Evolutionary conservation across 1,284 basidiomycete species (phyloP).

Genomic region (Irpex sp.): DNA sequence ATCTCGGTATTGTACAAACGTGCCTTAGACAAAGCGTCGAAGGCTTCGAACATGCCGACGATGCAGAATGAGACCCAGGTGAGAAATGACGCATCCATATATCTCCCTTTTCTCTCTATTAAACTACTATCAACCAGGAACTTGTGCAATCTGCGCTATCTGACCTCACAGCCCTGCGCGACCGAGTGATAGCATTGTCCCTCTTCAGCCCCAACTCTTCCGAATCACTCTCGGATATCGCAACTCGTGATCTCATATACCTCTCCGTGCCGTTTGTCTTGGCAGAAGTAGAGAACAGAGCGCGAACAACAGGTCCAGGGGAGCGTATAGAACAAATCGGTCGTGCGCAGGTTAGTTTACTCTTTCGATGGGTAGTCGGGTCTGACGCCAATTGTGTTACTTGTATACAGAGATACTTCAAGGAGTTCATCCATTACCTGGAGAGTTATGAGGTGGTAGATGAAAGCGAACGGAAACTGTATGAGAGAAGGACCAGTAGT

Average conservation of each 20-base stretch:
- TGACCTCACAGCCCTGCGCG: slow-evolving; percentile 49
- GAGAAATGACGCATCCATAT: slow-evolving; percentile 3
- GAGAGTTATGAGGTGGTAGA: slow-evolving; percentile 71
- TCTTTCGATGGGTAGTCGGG: slow-evolving; percentile 5
- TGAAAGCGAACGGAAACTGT: slow-evolving; percentile 54
- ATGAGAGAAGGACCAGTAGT: slow-evolving; percentile 41
- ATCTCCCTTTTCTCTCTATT: not conserved
- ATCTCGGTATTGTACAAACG: slow-evolving; percentile 34
- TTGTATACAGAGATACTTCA: slow-evolving; percentile 48
- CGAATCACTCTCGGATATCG: slow-evolving; percentile 82
- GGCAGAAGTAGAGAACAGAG: slow-evolving; percentile 69
- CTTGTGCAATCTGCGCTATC: slow-evolving; percentile 49
- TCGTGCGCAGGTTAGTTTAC: slow-evolving; percentile 55
- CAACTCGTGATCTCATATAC: slow-evolving; percentile 78
- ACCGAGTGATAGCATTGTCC: slow-evolving; percentile 54
- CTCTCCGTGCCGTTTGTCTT: slow-evolving; percentile 73
- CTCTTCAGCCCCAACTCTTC: slow-evolving; percentile 75
- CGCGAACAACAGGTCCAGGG: slow-evolving; percentile 53
- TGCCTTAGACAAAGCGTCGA: slow-evolving; percentile 39
- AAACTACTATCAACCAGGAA: slow-evolving; percentile 37
- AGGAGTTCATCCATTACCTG: slow-evolving; percentile 53
- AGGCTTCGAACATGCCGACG: slow-evolving; percentile 42
- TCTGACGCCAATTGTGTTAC: slow-evolving; percentile 14
- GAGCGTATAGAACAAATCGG: slow-evolving; percentile 58
- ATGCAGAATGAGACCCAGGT: slow-evolving; percentile 51